Base-by-base conservation (phyloP, 2,329 filamentous ascomycete species). In the Parafenestella ontariensis region DNA sequence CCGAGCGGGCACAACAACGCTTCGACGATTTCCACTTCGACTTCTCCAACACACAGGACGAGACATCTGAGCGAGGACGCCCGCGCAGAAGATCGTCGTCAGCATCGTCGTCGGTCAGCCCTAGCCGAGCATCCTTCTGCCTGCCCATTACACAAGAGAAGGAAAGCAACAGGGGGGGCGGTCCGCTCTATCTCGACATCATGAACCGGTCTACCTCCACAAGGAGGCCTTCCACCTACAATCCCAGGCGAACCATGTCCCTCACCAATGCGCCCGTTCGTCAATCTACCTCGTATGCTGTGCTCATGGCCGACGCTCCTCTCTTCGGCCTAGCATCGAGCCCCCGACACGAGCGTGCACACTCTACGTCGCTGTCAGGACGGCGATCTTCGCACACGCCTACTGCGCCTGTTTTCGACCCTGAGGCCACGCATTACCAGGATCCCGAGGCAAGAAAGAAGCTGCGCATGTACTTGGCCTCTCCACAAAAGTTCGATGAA, bases 401-500 rank as follows among this genome's bases (percentile, higher is more conserved):
- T 5, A 52, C 50, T 9, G 42, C 69, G 11, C 72, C 71, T 15
- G 57, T 70, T n/a, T 71, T 74, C 52, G 91, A 96, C 65, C 83
- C 88, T 4, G 82, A 84, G 29, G 90, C 91, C 3, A 86, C 90
- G 33, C 90, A 96, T 76, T 97, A 96, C 69, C 91, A 92, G 72
- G 92, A 97, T 65, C 92, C 92, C 0, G 91, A 96, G 71, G 91
- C 93, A 34, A 86, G 94, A 29, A 82, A 91, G 65, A 96, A 96
- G 76, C 81, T 98, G 18, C 87, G 92, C 11, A 87, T 91, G 6
- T 96, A 93, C 68, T 84, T 96, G 18, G 90, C 91, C 7, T 96
- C 92, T 1, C 90, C 93, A 0, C 91, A 96, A 64, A 96, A 96
- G 72, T 98, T 98, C 65, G 94, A 98, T 71, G 94, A 98, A 76